Evolutionary conservation across 805 yeast species (phyloP), one percentile per base, ranked within the genome.

Genomic region (Pichia rugopelliculosa): DNA sequence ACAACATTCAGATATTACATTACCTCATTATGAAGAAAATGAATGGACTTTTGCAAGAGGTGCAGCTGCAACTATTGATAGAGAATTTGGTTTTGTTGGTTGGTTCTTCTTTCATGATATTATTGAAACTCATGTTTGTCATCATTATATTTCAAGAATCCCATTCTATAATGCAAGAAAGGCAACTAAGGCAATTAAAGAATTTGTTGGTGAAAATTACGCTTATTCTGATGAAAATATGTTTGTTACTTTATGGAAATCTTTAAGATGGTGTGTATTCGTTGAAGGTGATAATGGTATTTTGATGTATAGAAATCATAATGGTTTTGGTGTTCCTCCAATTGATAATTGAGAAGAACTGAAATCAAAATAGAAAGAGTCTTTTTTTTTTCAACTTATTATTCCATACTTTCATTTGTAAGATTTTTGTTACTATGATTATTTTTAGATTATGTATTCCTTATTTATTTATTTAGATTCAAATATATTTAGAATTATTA

Each of bases 241-340:
- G 83, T 78, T 80, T 78, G 53, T 59, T 23, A 64, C 77, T 23
- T 65, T 79, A 53, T 79, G 84, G 84, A 73, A 75, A 52, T 68
- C 72, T 53, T 67, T 74, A 44, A 77, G 90, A 66, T 53, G 73
- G 50, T 84, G 90, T 66, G 87, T 82, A 66, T 84, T 75, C 55
- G 86, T 84, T 47, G 87, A 80, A 52, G 87, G 84, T 57, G 75
- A 76, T 42, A 70, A 73, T 41, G 87, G 87, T 51, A 79, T 84
- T 53, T 64, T 69, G 65, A 80, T 80, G 86, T 80, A 68, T 61
- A 79, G 86, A 76, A 80, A 80, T 60, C 66, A 69, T 52, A 80
- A 80, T 54, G 62, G 63, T 44, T 56, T 67, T 46, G 76, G 76
- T 58, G 59, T 60, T 40, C 59, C 60, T 45, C 70, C 74, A 25